Conservation (phyloP, 1,139 yeast genomes). For the Yamadazyma triangularis region DNA sequence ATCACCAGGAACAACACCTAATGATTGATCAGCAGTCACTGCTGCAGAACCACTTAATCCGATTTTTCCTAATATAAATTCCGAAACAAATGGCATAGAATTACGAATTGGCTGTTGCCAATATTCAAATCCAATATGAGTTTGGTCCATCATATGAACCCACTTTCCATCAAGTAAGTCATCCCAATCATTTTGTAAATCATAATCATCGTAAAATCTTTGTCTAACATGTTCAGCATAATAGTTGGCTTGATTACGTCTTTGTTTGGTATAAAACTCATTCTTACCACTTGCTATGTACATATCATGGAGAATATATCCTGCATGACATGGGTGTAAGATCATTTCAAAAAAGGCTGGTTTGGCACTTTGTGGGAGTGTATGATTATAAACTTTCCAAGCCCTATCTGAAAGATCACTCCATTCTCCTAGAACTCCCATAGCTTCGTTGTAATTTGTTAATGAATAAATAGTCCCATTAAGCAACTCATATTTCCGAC, state of each 20-base stretch:
- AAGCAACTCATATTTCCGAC: constrained; percentile 12
- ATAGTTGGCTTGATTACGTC: constrained; percentile 11
- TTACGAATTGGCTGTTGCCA: constrained; percentile 17
- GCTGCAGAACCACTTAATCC: constrained; percentile 11
- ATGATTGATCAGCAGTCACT: constrained; percentile 12
- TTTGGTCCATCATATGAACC: constrained; percentile 15
- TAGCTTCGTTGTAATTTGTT: constrained; percentile 13
- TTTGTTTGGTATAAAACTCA: constrained; percentile 10
- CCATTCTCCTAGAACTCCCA: constrained; percentile 10
- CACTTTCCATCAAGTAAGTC: constrained; percentile 12
- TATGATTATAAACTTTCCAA: constrained; percentile 12
- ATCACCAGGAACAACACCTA: constrained; percentile 15
- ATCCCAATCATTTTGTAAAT: constrained; percentile 12
- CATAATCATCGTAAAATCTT: constrained; percentile 10
- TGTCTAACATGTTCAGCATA: constrained; percentile 11
- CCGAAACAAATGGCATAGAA: constrained; percentile 11
- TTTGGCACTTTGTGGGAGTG: constrained; percentile 9
- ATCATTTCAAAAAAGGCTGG: constrained; percentile 13
- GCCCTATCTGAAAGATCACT: constrained; percentile 10
- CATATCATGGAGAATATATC: constrained; percentile 12
- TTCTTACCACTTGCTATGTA: constrained; percentile 13
- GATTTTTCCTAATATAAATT: constrained; percentile 6
- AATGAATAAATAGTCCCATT: constrained; percentile 11
- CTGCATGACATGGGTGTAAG: constrained; percentile 13
- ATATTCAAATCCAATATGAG: constrained; percentile 14